These are phyloP conservation scores for Arthrobotrys iridis DNA, from an alignment of 2,329 filamentous ascomycete genomes.

Conservation along the genomic window DNA sequence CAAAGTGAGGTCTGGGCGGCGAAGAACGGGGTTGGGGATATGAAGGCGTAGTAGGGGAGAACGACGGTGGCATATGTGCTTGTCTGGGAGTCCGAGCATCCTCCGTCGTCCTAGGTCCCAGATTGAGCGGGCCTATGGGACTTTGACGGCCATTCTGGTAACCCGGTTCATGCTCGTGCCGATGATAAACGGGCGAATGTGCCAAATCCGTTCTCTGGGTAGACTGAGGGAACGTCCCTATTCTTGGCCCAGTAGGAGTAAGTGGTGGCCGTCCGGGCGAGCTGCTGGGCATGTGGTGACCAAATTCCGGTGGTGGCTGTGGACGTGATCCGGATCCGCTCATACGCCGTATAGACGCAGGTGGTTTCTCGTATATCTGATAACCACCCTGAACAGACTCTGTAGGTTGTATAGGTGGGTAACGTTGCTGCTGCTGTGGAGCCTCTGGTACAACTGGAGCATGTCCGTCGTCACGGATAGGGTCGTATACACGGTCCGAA, in stretches of 20 bases:
- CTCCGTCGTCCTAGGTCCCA: slow-evolving; percentile 18
- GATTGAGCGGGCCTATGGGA: slow-evolving; percentile 30
- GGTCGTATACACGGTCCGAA: slow-evolving; percentile 33
- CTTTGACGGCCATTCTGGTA: slow-evolving; percentile 42
- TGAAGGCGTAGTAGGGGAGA: slow-evolving; percentile 43
- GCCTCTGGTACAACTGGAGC: slow-evolving; percentile 12
- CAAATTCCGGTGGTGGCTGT: slow-evolving; percentile 31
- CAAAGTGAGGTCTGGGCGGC: slow-evolving; percentile 21
- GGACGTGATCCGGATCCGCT: slow-evolving; percentile 36
- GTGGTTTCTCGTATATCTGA: slow-evolving; percentile 43
- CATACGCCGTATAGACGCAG: slow-evolving; percentile 30
- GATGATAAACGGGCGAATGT: slow-evolving; percentile 20
- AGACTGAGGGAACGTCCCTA: slow-evolving; percentile 39
- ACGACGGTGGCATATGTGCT: slow-evolving; percentile 18
- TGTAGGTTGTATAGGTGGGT: slow-evolving; percentile 33
- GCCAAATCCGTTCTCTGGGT: slow-evolving; percentile 22
- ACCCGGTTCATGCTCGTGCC: slow-evolving; percentile 20
- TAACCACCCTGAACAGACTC: slow-evolving; percentile 22
- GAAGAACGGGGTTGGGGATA: slow-evolving; percentile 36
- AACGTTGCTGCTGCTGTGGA: slow-evolving; percentile 24
- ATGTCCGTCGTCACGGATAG: slow-evolving; percentile 33
- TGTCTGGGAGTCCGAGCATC: slow-evolving; percentile 36
- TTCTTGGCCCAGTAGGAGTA: slow-evolving; percentile 41
- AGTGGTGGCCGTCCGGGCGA: slow-evolving; percentile 41
- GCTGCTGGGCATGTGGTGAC: slow-evolving; percentile 16